Percentiles rank a stretch among this genome's conserved stretches.
These are phyloP conservation scores for Pythium phragmitis DNA, from an alignment of 352 stramenopile species.

Conservation along the genomic window DNA sequence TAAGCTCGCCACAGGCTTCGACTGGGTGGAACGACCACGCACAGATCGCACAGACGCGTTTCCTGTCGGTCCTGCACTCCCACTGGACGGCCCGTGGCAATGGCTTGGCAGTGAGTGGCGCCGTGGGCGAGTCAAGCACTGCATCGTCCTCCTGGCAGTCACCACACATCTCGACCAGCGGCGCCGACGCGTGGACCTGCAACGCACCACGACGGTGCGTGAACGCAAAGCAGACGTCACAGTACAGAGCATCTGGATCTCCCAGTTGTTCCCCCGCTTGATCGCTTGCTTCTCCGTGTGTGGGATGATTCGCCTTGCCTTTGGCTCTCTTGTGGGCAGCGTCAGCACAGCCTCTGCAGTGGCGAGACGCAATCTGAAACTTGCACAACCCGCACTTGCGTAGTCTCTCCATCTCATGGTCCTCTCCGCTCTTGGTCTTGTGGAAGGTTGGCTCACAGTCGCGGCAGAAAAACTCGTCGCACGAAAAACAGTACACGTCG, in stretches of 20 bases:
- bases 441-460: constrained; percentile 40
- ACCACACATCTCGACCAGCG: constrained; percentile 47
- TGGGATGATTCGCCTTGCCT: background rate
- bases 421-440: constrained; percentile 21
- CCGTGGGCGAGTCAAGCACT: constrained; percentile 1
- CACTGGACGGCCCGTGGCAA: constrained; percentile 42
- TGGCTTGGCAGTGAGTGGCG: background rate
- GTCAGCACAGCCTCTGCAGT: constrained; percentile 41
- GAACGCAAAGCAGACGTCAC: constrained; percentile 67
- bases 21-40: constrained; percentile 37
- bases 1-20: constrained; percentile 46
- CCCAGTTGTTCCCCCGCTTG: background rate
- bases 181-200: constrained; percentile 36
- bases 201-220: constrained; percentile 46
- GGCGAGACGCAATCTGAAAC: constrained; percentile 60
- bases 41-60: constrained; percentile 47
- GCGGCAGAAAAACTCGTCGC: constrained; percentile 56
- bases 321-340: constrained; percentile 7
- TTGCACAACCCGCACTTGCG: constrained; percentile 55
- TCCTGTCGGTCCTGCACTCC: constrained; percentile 33
- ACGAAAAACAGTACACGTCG: constrained; percentile 61
- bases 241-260: constrained; percentile 35
- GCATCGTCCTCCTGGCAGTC: constrained; percentile 34
- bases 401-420: constrained; percentile 22
- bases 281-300: background rate